Base-by-base conservation (phyloP, 192 early-diverging fungal species). In the Allomyces arbusculus region DNA sequence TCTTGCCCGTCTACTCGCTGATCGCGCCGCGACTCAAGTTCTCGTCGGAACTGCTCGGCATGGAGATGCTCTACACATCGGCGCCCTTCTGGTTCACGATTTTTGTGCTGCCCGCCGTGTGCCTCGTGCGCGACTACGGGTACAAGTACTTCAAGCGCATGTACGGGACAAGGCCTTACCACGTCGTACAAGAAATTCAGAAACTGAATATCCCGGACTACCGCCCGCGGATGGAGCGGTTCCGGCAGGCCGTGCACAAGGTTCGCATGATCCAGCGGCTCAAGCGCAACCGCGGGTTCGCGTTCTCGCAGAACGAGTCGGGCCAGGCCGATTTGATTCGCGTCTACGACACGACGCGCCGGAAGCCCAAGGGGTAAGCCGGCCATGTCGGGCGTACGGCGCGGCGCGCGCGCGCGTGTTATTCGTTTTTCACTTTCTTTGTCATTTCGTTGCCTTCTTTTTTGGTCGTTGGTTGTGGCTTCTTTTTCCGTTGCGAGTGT, bases 131-230 rank as follows among this genome's bases (percentile, higher is more conserved):
- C 65, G 96, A 99, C 76, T 97, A 83, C 70, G 75, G 80, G 12
- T 99, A 87, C 88, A 99, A 97, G 80, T 99, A 84, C 74, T 76
- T 78, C 68, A 86, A 86, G 70, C 84, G 92, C 45, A 89, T 89
- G 76, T 90, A 88, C 72, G 73, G 79, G 33, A 83, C 94, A 23
- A 69, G 84, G 63, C 79, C 87, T 14, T 97, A 97, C 74, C 96
- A 99, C 71, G 91, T 93, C 72, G 89, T 96, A 61, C 94, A 97
- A 77, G 96, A 99, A 77, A 99, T 99, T 67, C 90, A 97, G 76
- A 96, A 95, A 76, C 91, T 89, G 83, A 97, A 99, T 75, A 91
- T 99, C 65, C 96, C 93, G 24, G 96, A 99, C 72, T 94, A 94
- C 71, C 83, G 94, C 45, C 96, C 96, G 61, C 81, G 96, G 45